A percentile compares a stretch with the other conserved stretches of the same genome.
Evolutionary conservation across 2,329 filamentous ascomycete species (phyloP).

Genomic region (Xylogone sp.): DNA sequence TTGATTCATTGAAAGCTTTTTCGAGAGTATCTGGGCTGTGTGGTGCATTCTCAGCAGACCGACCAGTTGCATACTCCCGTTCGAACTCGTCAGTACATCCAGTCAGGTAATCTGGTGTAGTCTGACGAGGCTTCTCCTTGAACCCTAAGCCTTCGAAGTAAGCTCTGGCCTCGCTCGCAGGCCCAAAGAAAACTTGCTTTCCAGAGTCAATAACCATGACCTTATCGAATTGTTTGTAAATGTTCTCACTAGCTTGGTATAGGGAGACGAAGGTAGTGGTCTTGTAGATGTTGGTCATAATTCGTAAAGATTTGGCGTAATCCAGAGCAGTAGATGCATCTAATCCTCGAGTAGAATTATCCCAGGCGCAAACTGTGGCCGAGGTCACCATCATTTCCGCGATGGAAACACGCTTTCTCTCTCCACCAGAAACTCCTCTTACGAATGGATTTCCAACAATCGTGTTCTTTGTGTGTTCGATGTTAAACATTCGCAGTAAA

Average conservation of each 20-base stretch:
- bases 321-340: constrained; percentile 66
- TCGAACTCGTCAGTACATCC: constrained; percentile 83
- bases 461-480: constrained; percentile 81
- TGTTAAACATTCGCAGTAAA: constrained; percentile 89
- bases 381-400: constrained; percentile 78
- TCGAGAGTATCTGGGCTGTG: constrained; percentile 63
- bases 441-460: constrained; percentile 81
- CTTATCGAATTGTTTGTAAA: constrained; percentile 78
- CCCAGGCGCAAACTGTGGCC: constrained; percentile 70
- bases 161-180: constrained; percentile 58
- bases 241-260: constrained; percentile 81
- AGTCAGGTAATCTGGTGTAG: constrained; percentile 77
- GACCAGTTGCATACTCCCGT: constrained; percentile 67
- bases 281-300: constrained; percentile 80
- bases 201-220: constrained; percentile 77
- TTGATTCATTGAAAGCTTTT: constrained; percentile 66
- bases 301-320: constrained; percentile 66
- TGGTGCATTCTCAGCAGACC: constrained; percentile 62
- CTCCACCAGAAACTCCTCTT: constrained; percentile 75
- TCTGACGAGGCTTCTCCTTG: constrained; percentile 69
- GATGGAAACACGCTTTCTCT: constrained; percentile 77
- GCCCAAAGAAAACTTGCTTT: constrained; percentile 73
- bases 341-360: constrained; percentile 68
- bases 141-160: constrained; percentile 81
- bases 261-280: constrained; percentile 82